These are phyloP conservation scores for Fusarium sp. DNA, from an alignment of 2,329 filamentous ascomycete species.

Conservation along the genomic window DNA sequence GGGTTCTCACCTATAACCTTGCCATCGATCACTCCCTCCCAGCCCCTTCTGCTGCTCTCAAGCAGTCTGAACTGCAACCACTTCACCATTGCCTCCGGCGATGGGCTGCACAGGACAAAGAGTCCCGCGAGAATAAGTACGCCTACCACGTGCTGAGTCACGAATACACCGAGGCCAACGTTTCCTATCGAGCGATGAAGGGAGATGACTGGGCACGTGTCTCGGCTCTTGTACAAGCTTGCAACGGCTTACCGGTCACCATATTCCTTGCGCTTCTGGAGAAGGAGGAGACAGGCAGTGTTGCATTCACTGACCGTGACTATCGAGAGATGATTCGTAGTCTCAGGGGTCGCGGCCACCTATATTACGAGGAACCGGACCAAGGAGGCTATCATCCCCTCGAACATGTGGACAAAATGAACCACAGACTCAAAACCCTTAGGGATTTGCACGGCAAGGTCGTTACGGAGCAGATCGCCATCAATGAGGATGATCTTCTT, in stretches of 20 bases:
- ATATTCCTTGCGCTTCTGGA: slow-evolving; percentile 51
- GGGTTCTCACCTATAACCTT: slow-evolving; percentile 66
- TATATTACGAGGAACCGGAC: slow-evolving; percentile 9
- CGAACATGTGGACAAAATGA: slow-evolving; percentile 17
- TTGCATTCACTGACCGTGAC: not conserved
- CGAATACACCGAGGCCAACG: slow-evolving; percentile 49
- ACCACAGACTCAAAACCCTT: slow-evolving; percentile 39
- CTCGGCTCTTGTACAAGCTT: slow-evolving; percentile 41
- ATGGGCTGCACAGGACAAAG: slow-evolving; percentile 41
- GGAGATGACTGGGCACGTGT: slow-evolving; percentile 42
- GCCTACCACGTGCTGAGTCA: slow-evolving; percentile 50
- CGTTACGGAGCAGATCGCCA: slow-evolving; percentile 33
- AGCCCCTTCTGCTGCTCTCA: slow-evolving; percentile 38
- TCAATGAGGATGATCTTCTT: slow-evolving; percentile 34
- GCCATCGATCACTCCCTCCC: slow-evolving; percentile 32
- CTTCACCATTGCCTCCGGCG: slow-evolving; percentile 40
- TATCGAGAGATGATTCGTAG: too few species aligned
- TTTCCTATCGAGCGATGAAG: slow-evolving; percentile 47
- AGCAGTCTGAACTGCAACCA: slow-evolving; percentile 1
- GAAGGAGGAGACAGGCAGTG: slow-evolving; percentile 41
- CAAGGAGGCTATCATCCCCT: slow-evolving; percentile 24
- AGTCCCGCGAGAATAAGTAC: slow-evolving; percentile 4
- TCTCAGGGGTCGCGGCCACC: too few species aligned
- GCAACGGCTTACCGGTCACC: slow-evolving; percentile 44
- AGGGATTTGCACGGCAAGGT: slow-evolving; percentile 44